These are phyloP conservation scores for Brassica balearica DNA, from an alignment of 441 rosid genomes.

Conservation along the genomic window DNA sequence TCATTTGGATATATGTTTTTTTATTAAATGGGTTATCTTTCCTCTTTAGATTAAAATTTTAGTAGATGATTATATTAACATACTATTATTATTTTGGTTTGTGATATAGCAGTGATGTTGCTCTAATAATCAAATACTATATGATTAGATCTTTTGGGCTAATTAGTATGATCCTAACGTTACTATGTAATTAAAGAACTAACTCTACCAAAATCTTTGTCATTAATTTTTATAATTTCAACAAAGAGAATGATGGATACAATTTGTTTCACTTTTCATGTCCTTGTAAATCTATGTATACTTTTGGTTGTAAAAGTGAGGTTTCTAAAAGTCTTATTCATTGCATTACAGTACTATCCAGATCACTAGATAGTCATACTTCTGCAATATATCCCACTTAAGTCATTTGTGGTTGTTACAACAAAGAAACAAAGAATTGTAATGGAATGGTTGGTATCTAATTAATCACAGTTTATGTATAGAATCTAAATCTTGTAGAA, in stretches of 20 bases:
- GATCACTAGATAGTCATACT: background rate
- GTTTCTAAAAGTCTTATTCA: background rate
- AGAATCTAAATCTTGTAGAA: background rate
- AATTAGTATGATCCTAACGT: background rate
- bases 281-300: background rate
- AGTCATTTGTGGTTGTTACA: background rate
- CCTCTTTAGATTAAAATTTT: background rate
- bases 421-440: conserved; percentile 5
- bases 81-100: background rate
- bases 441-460: background rate
- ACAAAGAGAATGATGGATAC: background rate
- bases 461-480: background rate
- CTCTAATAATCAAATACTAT: background rate
- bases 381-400: background rate
- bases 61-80: background rate
- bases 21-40: background rate
- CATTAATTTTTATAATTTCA: background rate
- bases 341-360: background rate
- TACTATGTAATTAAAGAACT: background rate
- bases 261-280: background rate
- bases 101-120: background rate
- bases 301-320: background rate
- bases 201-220: background rate
- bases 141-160: background rate
- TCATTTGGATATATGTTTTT: background rate